Base-by-base conservation (phyloP, 2,329 filamentous ascomycete species). In the Pochonia chlamydosporia region DNA sequence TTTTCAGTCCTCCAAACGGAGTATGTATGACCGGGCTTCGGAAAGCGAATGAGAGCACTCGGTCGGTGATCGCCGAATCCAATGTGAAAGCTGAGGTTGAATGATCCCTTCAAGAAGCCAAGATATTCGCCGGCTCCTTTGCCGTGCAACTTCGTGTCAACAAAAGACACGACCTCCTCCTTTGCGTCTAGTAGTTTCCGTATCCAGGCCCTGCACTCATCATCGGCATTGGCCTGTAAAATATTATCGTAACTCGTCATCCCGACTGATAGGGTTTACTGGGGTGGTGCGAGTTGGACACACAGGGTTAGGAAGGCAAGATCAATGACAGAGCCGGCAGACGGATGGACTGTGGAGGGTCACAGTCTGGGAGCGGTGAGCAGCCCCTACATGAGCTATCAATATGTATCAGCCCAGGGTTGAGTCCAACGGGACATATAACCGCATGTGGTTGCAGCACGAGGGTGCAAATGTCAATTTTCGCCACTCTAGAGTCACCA, bases 1-100 rank as follows among this genome's bases (percentile, higher is more conserved):
- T 67, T 69, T 43, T 67, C 63, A 39, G 61, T 58, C 33, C 56
- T 40, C 20, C 51, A 44, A 10, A 43, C 16, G 9, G 51, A 47
- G 30, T 49, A 42, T 23, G 49, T 60, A 28, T 54, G 51, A 3
- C 59, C 59, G 2, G 56, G 56, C 42, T 55, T 49, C 11, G 55
- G 54, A 31, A 60, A 63, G 1, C 56, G 58, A 25, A 63, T 59
- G 11, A 62, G 50, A 18, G 47, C 54, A 28, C 53, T 51, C 9
- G 53, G 52, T 3, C 49, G 51, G 33, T 25, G 46, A 42, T 55
- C 54, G 28, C 39, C 40, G 41, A 58, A 57, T 23, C 43, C 50
- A 47, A 56, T 50, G 20, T 51, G 50, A 35, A 59, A 54, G 50
- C 54, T 52, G 21, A 61, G 46, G 50, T 62, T 63, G 54, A 59